Evolutionary conservation across 805 yeast genomes (phyloP).

Genomic region (Lachancea sp.): DNA sequence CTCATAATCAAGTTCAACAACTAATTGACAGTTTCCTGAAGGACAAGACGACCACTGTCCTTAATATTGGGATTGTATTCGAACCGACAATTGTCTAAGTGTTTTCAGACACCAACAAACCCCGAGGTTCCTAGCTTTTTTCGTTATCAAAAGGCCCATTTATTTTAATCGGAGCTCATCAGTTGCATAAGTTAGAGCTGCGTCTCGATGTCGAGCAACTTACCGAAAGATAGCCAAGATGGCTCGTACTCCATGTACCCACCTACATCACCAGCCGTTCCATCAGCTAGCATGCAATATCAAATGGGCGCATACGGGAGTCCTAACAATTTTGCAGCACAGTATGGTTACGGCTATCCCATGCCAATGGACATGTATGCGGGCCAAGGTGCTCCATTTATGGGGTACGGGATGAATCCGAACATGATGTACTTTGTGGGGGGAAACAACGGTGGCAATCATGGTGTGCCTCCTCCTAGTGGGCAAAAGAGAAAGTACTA

Average conservation of each 20-base stretch:
- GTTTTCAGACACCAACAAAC: not conserved
- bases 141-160: not conserved
- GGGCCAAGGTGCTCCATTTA: constrained; percentile 9
- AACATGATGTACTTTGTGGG: constrained; percentile 22
- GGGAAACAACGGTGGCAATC: not conserved
- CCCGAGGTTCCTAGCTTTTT: not conserved
- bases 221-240: constrained; percentile 20
- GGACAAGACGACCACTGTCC: not conserved
- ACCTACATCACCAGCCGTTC: constrained; percentile 26
- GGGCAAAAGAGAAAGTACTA: constrained; percentile 9
- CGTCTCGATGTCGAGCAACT: constrained; percentile 4
- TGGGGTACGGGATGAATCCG: constrained; percentile 21
- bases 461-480: constrained; percentile 4
- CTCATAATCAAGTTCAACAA: not conserved
- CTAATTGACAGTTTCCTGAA: not conserved
- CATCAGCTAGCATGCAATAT: constrained; percentile 24
- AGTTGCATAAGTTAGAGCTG: not conserved
- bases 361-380: constrained; percentile 21
- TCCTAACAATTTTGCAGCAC: constrained; percentile 8
- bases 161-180: not conserved
- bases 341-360: constrained; percentile 11
- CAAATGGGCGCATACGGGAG: constrained; percentile 8
- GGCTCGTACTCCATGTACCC: constrained; percentile 32
- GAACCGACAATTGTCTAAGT: not conserved
- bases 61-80: not conserved